Evolutionary conservation across 768 basidiomycete genomes (phyloP).

Genomic region (Mycena rebaudengoi): DNA sequence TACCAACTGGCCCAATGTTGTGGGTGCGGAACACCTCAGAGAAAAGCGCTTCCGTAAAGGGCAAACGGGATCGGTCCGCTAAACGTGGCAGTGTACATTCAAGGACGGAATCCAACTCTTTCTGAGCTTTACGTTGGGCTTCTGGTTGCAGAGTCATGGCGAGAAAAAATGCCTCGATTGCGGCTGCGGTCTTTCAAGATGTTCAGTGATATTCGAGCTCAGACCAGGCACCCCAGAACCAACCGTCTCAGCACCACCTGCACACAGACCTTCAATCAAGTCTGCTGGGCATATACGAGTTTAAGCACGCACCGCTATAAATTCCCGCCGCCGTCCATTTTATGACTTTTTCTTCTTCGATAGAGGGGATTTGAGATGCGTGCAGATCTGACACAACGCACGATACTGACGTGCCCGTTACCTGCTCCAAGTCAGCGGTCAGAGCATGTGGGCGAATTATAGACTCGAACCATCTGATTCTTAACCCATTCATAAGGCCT

Average conservation of each 20-base stretch:
- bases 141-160: conserved; percentile 34
- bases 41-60: conserved; percentile 26
- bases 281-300: neutral
- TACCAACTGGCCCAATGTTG: conserved; percentile 18
- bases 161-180: conserved; percentile 31
- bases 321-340: conserved; percentile 37
- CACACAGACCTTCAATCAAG: neutral
- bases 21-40: conserved; percentile 15
- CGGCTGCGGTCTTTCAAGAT: conserved; percentile 12
- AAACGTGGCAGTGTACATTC: conserved; percentile 33
- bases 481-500: conserved; percentile 42
- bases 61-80: conserved; percentile 27
- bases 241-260: conserved; percentile 27
- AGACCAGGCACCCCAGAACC: neutral
- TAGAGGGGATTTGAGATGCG: neutral
- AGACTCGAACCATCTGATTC: conserved; percentile 45
- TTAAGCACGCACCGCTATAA: conserved; percentile 36
- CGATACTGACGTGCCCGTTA: conserved; percentile 18
- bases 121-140: conserved; percentile 36
- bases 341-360: conserved; percentile 13
- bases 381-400: conserved; percentile 23
- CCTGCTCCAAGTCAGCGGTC: conserved; percentile 5
- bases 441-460: neutral
- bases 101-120: conserved; percentile 37
- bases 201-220: neutral